Evolutionary conservation across 2,329 filamentous ascomycete species (phyloP).

Genomic region (Fusarium floridanum): DNA sequence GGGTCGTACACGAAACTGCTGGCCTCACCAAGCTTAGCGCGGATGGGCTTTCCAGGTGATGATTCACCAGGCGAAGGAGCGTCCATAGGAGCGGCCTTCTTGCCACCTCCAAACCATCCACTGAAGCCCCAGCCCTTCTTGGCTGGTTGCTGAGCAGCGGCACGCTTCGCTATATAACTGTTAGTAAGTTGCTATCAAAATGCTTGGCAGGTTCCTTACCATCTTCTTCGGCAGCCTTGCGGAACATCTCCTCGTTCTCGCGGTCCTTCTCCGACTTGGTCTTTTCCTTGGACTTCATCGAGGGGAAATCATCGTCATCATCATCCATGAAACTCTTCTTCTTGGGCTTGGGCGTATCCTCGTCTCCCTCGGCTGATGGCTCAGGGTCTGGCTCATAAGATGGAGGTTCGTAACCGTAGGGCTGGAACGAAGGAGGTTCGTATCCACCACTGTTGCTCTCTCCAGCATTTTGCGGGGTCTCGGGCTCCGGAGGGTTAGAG

Average conservation of each 20-base stretch:
- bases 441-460: slow-evolving; percentile 61
- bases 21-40: slow-evolving; percentile 93
- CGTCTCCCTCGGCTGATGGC: slow-evolving; percentile 54
- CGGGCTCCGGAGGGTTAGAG: slow-evolving; percentile 32
- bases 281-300: slow-evolving; percentile 65
- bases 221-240: slow-evolving; percentile 83
- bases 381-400: slow-evolving; percentile 67
- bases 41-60: slow-evolving; percentile 76
- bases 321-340: slow-evolving; percentile 87
- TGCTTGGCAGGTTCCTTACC: slow-evolving; percentile 58
- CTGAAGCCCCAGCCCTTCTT: slow-evolving; percentile 85
- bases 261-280: slow-evolving; percentile 77
- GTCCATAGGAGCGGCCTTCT: slow-evolving; percentile 60
- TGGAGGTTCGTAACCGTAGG: slow-evolving; percentile 69
- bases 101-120: slow-evolving; percentile 85
- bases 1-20: slow-evolving; percentile 95
- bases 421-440: slow-evolving; percentile 73
- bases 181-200: slow-evolving; percentile 22
- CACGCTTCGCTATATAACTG: slow-evolving; percentile 68
- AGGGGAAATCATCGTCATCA: slow-evolving; percentile 78
- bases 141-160: slow-evolving; percentile 58
- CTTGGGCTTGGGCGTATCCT: slow-evolving; percentile 70
- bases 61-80: slow-evolving; percentile 51
- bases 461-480: slow-evolving; percentile 28
- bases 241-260: slow-evolving; percentile 87